Conservation (phyloP, 257 asterid genomes). For the Cynanchum wilfordii region DNA sequence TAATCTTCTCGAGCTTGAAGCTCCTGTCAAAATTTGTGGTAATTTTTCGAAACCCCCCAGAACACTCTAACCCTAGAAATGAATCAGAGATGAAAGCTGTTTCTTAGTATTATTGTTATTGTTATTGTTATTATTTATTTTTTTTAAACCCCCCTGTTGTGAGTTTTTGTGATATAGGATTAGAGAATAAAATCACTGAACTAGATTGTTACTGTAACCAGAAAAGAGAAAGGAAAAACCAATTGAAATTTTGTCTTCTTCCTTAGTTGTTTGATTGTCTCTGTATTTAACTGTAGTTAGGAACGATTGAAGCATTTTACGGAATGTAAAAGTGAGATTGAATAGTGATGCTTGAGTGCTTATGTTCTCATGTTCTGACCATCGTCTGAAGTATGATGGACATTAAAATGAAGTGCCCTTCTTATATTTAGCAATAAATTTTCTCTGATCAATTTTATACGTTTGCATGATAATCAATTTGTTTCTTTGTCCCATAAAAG, state of each 20-base stretch:
- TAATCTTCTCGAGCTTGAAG: constrained; percentile 34
- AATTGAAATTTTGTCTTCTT: background rate
- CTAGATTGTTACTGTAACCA: background rate
- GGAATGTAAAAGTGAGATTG: background rate
- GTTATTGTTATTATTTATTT: background rate
- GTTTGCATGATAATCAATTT: background rate
- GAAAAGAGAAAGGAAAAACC: background rate
- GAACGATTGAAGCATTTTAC: background rate
- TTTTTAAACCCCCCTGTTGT: background rate
- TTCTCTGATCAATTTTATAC: background rate
- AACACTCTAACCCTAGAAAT: background rate
- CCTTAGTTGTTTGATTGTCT: background rate
- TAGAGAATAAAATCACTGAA: background rate
- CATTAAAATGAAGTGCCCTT: background rate
- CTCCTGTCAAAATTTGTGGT: constrained; percentile 33
- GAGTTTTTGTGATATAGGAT: background rate
- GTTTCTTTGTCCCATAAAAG: background rate
- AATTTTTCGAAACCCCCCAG: background rate
- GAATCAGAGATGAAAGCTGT: too few species aligned
- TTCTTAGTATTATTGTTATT: background rate
- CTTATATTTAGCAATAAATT: background rate
- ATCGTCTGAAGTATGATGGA: background rate
- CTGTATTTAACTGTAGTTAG: background rate
- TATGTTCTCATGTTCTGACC: too few species aligned
- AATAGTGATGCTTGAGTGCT: background rate